phyloP scores from a whole-genome alignment of 75 land plant genomes.

The Pinus taeda region DNA sequence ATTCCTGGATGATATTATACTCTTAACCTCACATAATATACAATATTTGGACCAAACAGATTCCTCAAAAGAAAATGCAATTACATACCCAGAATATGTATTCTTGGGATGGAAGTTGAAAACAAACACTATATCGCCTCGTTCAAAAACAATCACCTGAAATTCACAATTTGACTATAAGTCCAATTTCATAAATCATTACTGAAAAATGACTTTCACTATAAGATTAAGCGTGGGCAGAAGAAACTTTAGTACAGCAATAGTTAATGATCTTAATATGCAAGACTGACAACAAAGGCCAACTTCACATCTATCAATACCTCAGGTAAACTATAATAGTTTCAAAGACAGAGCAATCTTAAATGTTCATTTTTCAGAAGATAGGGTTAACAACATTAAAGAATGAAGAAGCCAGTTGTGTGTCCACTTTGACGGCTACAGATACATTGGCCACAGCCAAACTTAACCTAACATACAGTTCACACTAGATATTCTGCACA shows the following conservation, averaged over 20 bases:
- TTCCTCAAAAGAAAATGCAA: not conserved
- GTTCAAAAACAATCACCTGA: conserved; percentile 96
- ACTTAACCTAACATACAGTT: too few relatives aligned
- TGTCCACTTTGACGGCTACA: not conserved
- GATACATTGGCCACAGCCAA: too few relatives aligned
- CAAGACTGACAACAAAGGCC: not conserved
- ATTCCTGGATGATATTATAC: not conserved
- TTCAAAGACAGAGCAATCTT: not conserved
- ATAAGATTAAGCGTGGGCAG: not conserved
- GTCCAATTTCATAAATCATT: not conserved
- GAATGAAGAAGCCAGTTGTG: not conserved
- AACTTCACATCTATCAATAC: not conserved
- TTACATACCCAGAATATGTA: conserved; percentile 80
- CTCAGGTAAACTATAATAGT: not conserved
- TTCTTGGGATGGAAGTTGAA: conserved; percentile 95
- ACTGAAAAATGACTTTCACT: not conserved
- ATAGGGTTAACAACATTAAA: not conserved
- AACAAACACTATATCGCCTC: conserved; percentile 91
- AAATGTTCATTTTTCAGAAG: not conserved
- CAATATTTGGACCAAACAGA: not conserved
- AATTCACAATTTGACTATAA: conserved; percentile 7
- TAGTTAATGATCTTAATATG: not conserved
- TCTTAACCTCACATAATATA: not conserved
- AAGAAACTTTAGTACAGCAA: not conserved
- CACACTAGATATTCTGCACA: too few relatives aligned